A percentile compares a stretch with the other conserved stretches of the same genome.
These are phyloP conservation scores for Rostrohypoxylon terebratum DNA, from an alignment of 495 filamentous ascomycete species.

Conservation along the genomic window DNA sequence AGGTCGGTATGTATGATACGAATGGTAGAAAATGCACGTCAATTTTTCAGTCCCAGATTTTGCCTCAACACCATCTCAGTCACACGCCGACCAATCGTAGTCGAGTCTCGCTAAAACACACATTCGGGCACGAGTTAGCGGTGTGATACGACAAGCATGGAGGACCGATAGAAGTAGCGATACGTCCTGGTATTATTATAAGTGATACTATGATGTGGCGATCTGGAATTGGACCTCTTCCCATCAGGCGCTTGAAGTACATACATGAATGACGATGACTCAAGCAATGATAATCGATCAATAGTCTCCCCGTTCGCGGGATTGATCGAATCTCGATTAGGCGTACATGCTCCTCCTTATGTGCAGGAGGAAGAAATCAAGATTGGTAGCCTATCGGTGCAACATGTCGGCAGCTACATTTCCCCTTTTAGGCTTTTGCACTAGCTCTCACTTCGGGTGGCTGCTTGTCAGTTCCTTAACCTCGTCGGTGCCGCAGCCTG, in stretches of 20 bases:
- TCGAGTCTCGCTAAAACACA: conserved; percentile 8
- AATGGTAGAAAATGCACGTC: background rate
- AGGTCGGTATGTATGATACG: background rate
- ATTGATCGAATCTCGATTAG: conserved; percentile 42
- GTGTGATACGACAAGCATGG: conserved; percentile 42
- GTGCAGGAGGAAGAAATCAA: conserved; percentile 28
- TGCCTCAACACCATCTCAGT: conserved; percentile 26
- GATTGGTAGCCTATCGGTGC: conserved; percentile 36
- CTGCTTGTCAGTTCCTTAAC: conserved; percentile 23
- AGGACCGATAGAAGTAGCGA: conserved; percentile 13
- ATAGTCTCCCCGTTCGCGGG: conserved; percentile 24
- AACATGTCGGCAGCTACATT: conserved; percentile 32
- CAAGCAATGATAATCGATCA: background rate
- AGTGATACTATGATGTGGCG: conserved; percentile 37
- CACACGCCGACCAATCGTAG: conserved; percentile 21
- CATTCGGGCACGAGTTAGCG: conserved; percentile 37
- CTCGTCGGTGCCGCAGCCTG: conserved; percentile 12
- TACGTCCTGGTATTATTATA: conserved; percentile 4
- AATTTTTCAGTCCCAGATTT: conserved; percentile 15
- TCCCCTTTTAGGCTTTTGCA: conserved; percentile 24
- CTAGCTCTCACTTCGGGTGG: conserved; percentile 6
- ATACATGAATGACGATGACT: background rate
- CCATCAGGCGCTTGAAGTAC: conserved; percentile 16
- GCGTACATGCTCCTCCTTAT: conserved; percentile 31
- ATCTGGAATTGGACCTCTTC: conserved; percentile 37